Percentiles rank a stretch among this genome's conserved stretches.
phyloP scores from a whole-genome alignment of 345 rosid genomes.

The Lumnitzera littorea region DNA sequence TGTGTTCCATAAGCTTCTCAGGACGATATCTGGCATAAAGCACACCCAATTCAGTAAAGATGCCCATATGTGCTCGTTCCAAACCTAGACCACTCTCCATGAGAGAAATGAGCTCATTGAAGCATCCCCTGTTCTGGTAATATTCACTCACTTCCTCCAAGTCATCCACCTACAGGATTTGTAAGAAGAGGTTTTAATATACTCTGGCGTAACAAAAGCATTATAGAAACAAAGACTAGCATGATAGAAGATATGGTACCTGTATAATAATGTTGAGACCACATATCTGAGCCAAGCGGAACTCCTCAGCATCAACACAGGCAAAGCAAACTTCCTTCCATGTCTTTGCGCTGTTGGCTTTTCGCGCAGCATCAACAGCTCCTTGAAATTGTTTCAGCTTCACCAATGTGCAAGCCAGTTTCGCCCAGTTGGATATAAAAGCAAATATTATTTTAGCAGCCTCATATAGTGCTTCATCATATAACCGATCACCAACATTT shows the following conservation, averaged over 20 bases:
- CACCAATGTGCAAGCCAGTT: conserved; percentile 89
- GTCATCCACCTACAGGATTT: conserved; percentile 76
- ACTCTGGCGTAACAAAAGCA: conserved; percentile 1
- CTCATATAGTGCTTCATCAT: conserved; percentile 77
- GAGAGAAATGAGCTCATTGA: conserved; percentile 91
- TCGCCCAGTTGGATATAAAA: conserved; percentile 98
- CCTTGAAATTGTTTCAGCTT: conserved; percentile 94
- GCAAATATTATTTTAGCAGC: conserved; percentile 95
- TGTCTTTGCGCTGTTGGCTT: conserved; percentile 97
- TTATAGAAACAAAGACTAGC: not conserved
- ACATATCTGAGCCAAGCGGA: conserved; percentile 95
- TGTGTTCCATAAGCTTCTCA: conserved; percentile 98
- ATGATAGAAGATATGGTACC: conserved; percentile 30
- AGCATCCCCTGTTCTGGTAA: conserved; percentile 97
- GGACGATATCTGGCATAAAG: conserved; percentile 92
- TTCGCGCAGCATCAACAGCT: conserved; percentile 98
- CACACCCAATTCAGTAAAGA: conserved; percentile 97
- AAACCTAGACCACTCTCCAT: conserved; percentile 99
- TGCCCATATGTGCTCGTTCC: conserved; percentile 99
- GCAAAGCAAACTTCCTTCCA: conserved; percentile 99
- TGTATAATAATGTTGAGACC: conserved; percentile 93
- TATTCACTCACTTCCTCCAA: conserved; percentile 93
- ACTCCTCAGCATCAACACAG: conserved; percentile 98
- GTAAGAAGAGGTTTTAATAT: not conserved
- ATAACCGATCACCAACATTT: conserved; percentile 90